Evolutionary conservation across 2,329 filamentous ascomycete genomes (phyloP).

Genomic region (Colletotrichum endophyticum): DNA sequence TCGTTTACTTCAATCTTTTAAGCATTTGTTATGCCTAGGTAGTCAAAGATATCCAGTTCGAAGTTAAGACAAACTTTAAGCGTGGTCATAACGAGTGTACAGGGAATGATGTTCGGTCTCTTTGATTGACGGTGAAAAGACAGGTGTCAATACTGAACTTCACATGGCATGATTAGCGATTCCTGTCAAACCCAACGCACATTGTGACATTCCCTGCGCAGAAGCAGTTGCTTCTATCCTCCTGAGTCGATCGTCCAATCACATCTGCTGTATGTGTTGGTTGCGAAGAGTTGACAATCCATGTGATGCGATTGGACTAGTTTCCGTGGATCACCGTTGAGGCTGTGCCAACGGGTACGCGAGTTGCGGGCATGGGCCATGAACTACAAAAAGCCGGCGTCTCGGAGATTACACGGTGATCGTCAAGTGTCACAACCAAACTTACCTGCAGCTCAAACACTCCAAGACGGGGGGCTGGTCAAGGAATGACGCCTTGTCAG

Average conservation of each 20-base stretch:
- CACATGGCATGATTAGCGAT: not conserved
- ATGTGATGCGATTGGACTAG: not conserved
- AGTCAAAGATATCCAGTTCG: too few species aligned
- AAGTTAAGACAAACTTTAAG: too few species aligned
- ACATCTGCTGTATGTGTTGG: not conserved
- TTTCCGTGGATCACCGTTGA: not conserved
- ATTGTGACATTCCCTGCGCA: not conserved
- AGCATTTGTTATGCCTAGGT: too few species aligned
- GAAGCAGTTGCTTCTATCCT: fast-evolving
- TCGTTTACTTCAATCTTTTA: not conserved
- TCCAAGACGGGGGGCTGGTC: not conserved
- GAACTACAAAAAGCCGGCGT: not conserved
- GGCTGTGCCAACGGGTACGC: not conserved
- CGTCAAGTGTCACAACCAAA: not conserved
- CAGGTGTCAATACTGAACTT: too few species aligned
- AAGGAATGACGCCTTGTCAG: fast-evolving
- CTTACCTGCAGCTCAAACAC: not conserved
- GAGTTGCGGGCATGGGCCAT: not conserved
- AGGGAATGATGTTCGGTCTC: too few species aligned
- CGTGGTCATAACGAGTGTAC: too few species aligned
- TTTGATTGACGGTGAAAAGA: too few species aligned
- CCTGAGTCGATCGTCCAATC: not conserved
- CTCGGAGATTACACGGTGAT: not conserved
- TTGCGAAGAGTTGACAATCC: not conserved
- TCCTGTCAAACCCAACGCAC: not conserved